Base-by-base conservation (phyloP, 225 moss, liverwort and hornwort genomes). In the Rhytidiadelphus loreus region DNA sequence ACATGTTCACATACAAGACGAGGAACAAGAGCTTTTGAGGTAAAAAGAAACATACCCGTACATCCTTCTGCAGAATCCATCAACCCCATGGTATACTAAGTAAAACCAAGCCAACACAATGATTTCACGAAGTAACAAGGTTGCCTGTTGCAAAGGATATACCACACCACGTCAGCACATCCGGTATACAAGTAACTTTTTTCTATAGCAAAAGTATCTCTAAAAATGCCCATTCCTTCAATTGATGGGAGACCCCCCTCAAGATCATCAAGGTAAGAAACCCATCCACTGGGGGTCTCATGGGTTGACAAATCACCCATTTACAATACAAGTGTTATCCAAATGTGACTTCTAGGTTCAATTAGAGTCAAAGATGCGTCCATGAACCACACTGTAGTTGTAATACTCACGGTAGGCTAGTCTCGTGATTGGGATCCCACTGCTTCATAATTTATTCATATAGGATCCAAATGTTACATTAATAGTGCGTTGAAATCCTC, bases 51-150 rank as follows among this genome's bases (percentile, higher is more conserved):
- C 87, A 24, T 87, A 93, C 85, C 85, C 52, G 55, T 85, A 43
- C 58, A 61, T 61, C 71, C 81, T 69, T 44, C 72, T 82, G 88
- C 93, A 93, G 83, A 92, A 89, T 75, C 46, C 73, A 83, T 87
- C 77, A 63, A 90, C 90, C 41, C 83, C 90, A 41, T 72, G 50
- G 81, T 92, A 85, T 41, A 81, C 29, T 16, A 89, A 80, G 84
- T 88, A 93, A 77, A 91, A 93, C 81, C 76, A 86, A 69, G 46
- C 71, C 77, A 91, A 56, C 72, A 91, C 85, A 61, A 93, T 82
- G 81, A 81, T 35, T 88, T 93, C 91, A 26, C 91, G 88, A 61
- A 93, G 85, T 17, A 89, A 77, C 90, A 93, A 83, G 44, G 90
- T 93, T 66, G 87, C 91, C 91, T 91, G 88, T 86, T 83, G 61